These are phyloP conservation scores for Herpotrichia juniperi DNA, from an alignment of 2,329 filamentous ascomycete species.

Conservation along the genomic window DNA sequence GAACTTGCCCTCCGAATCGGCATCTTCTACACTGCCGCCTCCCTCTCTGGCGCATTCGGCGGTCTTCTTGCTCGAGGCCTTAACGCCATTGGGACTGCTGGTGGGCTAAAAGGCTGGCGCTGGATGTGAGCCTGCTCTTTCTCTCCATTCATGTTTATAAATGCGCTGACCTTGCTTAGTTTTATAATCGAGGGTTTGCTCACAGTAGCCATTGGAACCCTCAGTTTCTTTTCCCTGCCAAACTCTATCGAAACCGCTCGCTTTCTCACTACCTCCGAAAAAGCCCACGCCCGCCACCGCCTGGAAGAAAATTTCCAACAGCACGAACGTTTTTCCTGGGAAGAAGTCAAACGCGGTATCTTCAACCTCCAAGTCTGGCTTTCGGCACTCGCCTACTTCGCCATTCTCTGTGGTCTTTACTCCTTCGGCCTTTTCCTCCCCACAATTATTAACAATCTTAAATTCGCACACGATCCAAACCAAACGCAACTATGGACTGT, in stretches of 20 bases:
- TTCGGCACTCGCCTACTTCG: slow-evolving; percentile 66
- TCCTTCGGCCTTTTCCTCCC: slow-evolving; percentile 70
- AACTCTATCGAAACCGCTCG: slow-evolving; percentile 60
- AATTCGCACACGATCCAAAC: slow-evolving; percentile 61
- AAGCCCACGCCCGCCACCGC: slow-evolving; percentile 55
- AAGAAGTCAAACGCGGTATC: slow-evolving; percentile 66
- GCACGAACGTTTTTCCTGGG: slow-evolving; percentile 63
- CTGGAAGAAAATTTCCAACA: slow-evolving; percentile 46
- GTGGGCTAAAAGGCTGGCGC: slow-evolving; percentile 63
- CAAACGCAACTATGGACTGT: slow-evolving; percentile 68
- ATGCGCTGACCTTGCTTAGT: too few species aligned
- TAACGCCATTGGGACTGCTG: slow-evolving; percentile 62
- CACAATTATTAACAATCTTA: slow-evolving; percentile 66
- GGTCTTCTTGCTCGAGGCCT: slow-evolving; percentile 67
- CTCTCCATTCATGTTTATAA: too few species aligned
- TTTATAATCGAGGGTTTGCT: slow-evolving; percentile 65
- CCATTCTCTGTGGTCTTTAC: slow-evolving; percentile 63
- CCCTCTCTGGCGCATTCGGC: slow-evolving; percentile 68
- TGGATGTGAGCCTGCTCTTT: too few species aligned
- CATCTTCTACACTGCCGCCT: slow-evolving; percentile 71
- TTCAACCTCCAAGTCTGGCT: slow-evolving; percentile 68
- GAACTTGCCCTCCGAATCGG: slow-evolving; percentile 69
- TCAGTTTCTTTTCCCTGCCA: slow-evolving; percentile 62
- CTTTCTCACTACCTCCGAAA: slow-evolving; percentile 62
- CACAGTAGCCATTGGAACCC: slow-evolving; percentile 59